Percentiles rank a stretch among this genome's conserved stretches.
Evolutionary conservation across 352 stramenopile species (phyloP).

Genomic region (Pythium grandisporangium): DNA sequence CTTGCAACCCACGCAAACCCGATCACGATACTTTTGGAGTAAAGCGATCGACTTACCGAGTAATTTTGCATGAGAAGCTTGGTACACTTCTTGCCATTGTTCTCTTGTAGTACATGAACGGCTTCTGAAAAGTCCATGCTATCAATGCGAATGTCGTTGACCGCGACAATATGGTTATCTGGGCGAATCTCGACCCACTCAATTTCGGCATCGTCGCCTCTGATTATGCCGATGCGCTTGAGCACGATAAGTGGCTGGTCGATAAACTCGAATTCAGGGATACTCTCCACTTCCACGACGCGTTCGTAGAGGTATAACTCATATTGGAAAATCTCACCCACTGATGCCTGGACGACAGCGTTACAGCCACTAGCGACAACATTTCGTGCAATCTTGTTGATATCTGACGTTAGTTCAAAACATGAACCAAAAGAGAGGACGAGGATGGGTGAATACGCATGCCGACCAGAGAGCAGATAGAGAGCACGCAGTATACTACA

Average conservation of each 20-base stretch:
- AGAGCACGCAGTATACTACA: not conserved
- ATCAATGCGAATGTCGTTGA: constrained; percentile 83
- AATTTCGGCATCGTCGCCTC: constrained; percentile 54
- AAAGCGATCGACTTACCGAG: constrained; percentile 45
- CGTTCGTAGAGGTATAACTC: constrained; percentile 82
- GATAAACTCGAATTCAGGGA: constrained; percentile 81
- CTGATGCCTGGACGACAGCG: constrained; percentile 69
- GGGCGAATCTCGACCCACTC: constrained; percentile 72
- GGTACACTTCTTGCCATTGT: constrained; percentile 81
- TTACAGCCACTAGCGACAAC: constrained; percentile 84
- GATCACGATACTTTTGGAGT: too few relatives aligned
- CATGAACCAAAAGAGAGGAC: too few relatives aligned
- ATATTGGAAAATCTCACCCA: constrained; percentile 86
- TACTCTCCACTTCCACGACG: constrained; percentile 83
- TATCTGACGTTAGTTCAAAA: too few relatives aligned
- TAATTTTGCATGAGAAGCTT: constrained; percentile 87
- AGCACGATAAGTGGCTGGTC: constrained; percentile 80
- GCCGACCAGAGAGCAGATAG: too few relatives aligned
- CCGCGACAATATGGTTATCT: constrained; percentile 82
- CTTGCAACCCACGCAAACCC: too few relatives aligned
- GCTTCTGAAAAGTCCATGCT: constrained; percentile 73
- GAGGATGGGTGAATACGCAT: too few relatives aligned
- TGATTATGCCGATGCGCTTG: constrained; percentile 79
- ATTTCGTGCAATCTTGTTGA: constrained; percentile 75
- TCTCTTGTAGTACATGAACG: constrained; percentile 73